Conservation (phyloP, 2,329 filamentous ascomycete species). For the Blastomyces silverae region DNA sequence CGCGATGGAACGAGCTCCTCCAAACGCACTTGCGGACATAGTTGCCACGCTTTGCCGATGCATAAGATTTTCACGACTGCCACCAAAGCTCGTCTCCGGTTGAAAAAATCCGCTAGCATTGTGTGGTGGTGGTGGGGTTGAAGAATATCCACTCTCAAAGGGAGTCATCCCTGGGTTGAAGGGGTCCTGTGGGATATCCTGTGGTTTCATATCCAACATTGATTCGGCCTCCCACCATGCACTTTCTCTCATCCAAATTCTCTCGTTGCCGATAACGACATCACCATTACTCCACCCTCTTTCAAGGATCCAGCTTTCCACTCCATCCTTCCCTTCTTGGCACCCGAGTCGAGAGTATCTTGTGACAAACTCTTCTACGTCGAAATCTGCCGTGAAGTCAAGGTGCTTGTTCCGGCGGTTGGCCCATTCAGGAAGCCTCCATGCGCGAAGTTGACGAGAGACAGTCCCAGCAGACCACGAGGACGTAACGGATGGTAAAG, state of each 20-base stretch:
- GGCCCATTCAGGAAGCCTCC: conserved; percentile 93
- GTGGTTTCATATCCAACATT: conserved; percentile 82
- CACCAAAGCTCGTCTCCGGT: conserved; percentile 55
- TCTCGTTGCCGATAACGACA: conserved; percentile 81
- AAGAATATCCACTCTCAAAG: conserved; percentile 64
- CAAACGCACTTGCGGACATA: conserved; percentile 44
- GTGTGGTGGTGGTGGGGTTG: conserved; percentile 44
- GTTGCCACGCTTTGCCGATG: conserved; percentile 46
- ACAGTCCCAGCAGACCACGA: conserved; percentile 91
- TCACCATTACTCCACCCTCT: conserved; percentile 98
- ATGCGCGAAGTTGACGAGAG: conserved; percentile 84
- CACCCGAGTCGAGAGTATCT: conserved; percentile 81
- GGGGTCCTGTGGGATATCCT: conserved; percentile 43
- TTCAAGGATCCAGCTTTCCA: conserved; percentile 89
- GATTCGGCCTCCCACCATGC: conserved; percentile 98
- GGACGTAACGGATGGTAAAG: conserved; percentile 63
- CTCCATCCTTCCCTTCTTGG: conserved; percentile 80
- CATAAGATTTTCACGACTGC: conserved; percentile 66
- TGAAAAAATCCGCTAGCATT: conserved; percentile 62
- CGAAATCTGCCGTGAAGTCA: conserved; percentile 95
- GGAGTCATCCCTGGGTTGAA: conserved; percentile 49
- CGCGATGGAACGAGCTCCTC: conserved; percentile 49
- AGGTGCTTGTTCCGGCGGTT: conserved; percentile 85
- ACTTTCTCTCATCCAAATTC: conserved; percentile 88
- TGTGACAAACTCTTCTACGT: conserved; percentile 81